Evolutionary conservation across 202 grass and related monocot species (phyloP), one percentile per base, ranked within the genome.

Genomic region (Cymbopogon flexuosus): DNA sequence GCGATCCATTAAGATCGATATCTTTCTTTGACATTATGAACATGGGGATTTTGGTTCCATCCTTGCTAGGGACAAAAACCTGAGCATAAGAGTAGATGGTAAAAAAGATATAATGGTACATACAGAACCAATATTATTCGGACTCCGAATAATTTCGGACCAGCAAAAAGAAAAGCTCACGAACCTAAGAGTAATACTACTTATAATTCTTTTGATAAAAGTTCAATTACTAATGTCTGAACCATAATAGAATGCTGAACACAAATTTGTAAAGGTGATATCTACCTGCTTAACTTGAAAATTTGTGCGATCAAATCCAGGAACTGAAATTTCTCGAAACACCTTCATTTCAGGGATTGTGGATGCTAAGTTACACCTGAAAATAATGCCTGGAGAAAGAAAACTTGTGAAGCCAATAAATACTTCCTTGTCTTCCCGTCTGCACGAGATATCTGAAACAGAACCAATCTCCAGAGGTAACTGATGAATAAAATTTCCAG

Each of bases 381-480:
- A 97, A 63, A 88, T 93, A 68, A 97, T 97, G 23, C 95, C 92
- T 0, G 95, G 92, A 68, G 95, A 89, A 78, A 97, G 89, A 82
- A 94, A 97, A 66, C 95, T 97, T 40, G 84, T 86, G 75, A 97
- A 97, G 63, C 86, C 66, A 88, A 97, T 89, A 89, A 94, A 97
- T 57, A 93, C 54, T 65, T 84, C 84, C 45, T 70, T 92, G 81
- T 97, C 92, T 81, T 89, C 79, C 63, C 95, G 87, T 43, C 88
- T 94, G 83, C 89, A 87, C 45, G 88, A 86, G 69, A 94, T 86
- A 67, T 89, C 92, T 77, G 75, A 97, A 77, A 97, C 86, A 79
- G 83, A 65, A 81, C 94, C 94, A 72, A 97, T 92, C 78, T 97
- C 92, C 69, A 97, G 54, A 68, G 92, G 90, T 49, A 97, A 84